phyloP scores from a whole-genome alignment of 2,329 filamentous ascomycete species.

The Blastomyces emzantsi region DNA sequence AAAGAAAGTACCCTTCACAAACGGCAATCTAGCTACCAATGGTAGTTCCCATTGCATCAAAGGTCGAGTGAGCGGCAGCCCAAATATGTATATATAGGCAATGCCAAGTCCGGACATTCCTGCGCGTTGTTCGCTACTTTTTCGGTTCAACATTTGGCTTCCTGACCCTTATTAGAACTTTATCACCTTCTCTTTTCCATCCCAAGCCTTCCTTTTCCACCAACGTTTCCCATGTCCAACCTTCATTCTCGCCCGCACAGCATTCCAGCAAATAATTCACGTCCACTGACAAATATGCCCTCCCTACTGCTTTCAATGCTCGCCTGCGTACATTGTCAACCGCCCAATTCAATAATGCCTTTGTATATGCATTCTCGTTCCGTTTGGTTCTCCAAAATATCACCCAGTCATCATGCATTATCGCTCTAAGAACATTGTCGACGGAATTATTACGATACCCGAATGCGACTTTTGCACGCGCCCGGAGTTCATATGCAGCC shows the following conservation, averaged over 20 bases:
- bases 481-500: conserved; percentile 60
- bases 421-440: conserved; percentile 56
- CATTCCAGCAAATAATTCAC: conserved; percentile 59
- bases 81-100: neutral
- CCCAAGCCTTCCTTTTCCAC: conserved; percentile 62
- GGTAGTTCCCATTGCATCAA: neutral
- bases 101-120: neutral
- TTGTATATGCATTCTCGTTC: conserved; percentile 70
- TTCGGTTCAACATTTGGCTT: conserved; percentile 7
- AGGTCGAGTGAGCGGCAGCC: neutral
- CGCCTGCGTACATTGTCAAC: conserved; percentile 64
- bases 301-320: conserved; percentile 77
- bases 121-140: neutral
- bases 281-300: conserved; percentile 67
- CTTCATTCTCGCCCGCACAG: conserved; percentile 32
- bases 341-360: conserved; percentile 71
- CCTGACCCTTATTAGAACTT: conserved; percentile 59
- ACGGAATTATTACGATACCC: conserved; percentile 58
- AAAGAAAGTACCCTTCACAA: neutral
- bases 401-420: conserved; percentile 77
- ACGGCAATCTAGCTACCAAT: neutral
- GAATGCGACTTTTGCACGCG: conserved; percentile 42
- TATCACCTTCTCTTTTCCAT: conserved; percentile 68
- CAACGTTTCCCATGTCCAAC: conserved; percentile 61
- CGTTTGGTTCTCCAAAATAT: conserved; percentile 62